A percentile compares a stretch with the other conserved stretches of the same genome.
Evolutionary conservation across 768 basidiomycete species (phyloP).

Genomic region (Hypholoma fasciculare): DNA sequence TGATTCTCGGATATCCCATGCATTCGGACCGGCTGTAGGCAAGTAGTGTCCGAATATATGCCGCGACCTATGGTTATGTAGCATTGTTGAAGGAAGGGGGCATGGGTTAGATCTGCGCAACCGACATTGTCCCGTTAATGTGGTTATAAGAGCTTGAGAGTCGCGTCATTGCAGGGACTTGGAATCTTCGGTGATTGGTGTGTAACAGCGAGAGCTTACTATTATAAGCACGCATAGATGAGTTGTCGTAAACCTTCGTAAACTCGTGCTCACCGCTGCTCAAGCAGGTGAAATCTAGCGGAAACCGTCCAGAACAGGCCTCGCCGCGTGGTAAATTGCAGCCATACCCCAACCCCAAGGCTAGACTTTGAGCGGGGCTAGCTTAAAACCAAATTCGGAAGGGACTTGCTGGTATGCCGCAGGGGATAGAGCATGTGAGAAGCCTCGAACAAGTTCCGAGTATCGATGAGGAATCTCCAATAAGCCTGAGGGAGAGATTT

Average conservation of each 20-base stretch:
- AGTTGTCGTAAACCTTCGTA: too few relatives aligned
- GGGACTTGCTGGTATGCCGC: neutral
- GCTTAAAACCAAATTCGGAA: neutral
- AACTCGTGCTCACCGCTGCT: too few relatives aligned
- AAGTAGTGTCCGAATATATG: neutral
- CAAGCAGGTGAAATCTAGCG: too few relatives aligned
- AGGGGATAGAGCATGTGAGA: neutral
- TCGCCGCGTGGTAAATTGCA: neutral
- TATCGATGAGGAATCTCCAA: neutral
- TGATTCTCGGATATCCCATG: neutral
- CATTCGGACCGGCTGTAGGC: neutral
- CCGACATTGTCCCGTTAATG: neutral
- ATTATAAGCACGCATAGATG: too few relatives aligned
- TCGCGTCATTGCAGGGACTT: neutral
- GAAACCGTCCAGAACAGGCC: neutral
- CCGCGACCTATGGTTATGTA: neutral
- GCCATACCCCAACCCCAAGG: neutral
- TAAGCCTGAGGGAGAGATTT: neutral
- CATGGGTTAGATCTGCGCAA: neutral
- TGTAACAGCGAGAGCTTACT: too few relatives aligned
- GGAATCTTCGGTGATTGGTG: neutral
- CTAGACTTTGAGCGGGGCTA: neutral
- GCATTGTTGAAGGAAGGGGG: neutral
- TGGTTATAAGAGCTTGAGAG: neutral
- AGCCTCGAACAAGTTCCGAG: neutral